These are phyloP conservation scores for Trichoderma atroviride DNA, from an alignment of 2,329 filamentous ascomycete genomes.

Conservation along the genomic window DNA sequence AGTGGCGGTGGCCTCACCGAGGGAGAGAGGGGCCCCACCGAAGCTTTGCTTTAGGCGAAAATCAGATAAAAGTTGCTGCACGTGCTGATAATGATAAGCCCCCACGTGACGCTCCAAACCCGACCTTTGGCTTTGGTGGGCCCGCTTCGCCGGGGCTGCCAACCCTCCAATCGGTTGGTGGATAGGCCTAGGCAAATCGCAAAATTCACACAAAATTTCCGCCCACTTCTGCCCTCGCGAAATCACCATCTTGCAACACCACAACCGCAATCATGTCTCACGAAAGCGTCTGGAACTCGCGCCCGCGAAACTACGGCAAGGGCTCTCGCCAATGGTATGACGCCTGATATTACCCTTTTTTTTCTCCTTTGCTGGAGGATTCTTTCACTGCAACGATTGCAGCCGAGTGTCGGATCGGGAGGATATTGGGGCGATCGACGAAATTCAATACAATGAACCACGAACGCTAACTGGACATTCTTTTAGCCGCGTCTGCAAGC, in stretches of 20 bases:
- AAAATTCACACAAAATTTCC: slow-evolving; percentile 47
- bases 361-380: neutral
- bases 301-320: slow-evolving; percentile 96
- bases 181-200: slow-evolving; percentile 31
- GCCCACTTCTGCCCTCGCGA: slow-evolving; percentile 39
- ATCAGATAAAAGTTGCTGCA: neutral
- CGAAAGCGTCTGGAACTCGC: slow-evolving; percentile 99
- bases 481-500: slow-evolving; percentile 71
- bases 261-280: slow-evolving; percentile 60
- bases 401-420: slow-evolving; percentile 3
- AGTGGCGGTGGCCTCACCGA: slow-evolving; percentile 17
- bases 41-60: slow-evolving; percentile 1
- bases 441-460: neutral
- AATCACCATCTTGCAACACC: slow-evolving; percentile 38
- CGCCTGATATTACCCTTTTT: slow-evolving; percentile 22
- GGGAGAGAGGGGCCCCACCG: neutral
- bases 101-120: slow-evolving; percentile 31
- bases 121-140: slow-evolving; percentile 2
- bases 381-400: slow-evolving; percentile 1
- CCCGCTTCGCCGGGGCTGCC: slow-evolving; percentile 40
- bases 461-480: slow-evolving; percentile 36
- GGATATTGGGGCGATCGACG: slow-evolving; percentile 6
- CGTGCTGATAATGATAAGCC: slow-evolving; percentile 23
- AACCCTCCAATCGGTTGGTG: slow-evolving; percentile 43
- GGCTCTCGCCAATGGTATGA: slow-evolving; percentile 89